A percentile compares a stretch with the other conserved stretches of the same genome.
These are phyloP conservation scores for Diaporthe ampelina DNA, from an alignment of 2,329 filamentous ascomycete genomes.

Conservation along the genomic window DNA sequence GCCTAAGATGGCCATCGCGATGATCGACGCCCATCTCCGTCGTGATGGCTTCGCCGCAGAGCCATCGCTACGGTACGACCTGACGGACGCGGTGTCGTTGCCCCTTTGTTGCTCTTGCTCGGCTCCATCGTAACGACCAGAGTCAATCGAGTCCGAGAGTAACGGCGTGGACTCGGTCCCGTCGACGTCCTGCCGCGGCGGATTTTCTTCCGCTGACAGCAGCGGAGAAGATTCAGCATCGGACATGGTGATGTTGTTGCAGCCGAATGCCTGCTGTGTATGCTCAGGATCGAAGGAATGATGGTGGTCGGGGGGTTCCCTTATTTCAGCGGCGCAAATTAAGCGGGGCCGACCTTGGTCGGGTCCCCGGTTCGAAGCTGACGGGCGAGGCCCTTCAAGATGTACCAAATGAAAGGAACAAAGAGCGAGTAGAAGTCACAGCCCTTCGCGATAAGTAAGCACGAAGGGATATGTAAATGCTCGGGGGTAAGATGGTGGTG, in stretches of 20 bases:
- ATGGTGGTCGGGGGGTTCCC: background rate
- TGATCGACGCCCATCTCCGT: constrained; percentile 81
- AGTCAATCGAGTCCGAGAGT: constrained; percentile 55
- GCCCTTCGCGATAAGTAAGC: background rate
- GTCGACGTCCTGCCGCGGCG: constrained; percentile 45
- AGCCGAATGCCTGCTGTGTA: constrained; percentile 15
- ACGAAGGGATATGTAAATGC: background rate
- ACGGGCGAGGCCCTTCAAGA: background rate
- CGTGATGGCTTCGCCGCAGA: constrained; percentile 53
- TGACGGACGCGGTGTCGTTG: constrained; percentile 50
- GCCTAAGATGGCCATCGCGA: constrained; percentile 79
- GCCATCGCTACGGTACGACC: constrained; percentile 46
- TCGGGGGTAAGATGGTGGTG: background rate
- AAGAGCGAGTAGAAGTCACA: background rate
- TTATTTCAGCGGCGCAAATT: constrained; percentile 4
- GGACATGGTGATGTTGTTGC: constrained; percentile 53
- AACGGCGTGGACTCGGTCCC: constrained; percentile 66
- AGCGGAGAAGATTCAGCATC: constrained; percentile 61
- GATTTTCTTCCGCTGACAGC: constrained; percentile 53
- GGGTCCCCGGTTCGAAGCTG: constrained; percentile 19
- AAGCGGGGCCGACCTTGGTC: constrained; percentile 34
- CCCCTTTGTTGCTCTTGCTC: constrained; percentile 49
- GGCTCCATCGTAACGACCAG: constrained; percentile 57
- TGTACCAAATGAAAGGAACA: background rate
- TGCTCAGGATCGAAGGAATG: background rate